A percentile compares a stretch with the other conserved stretches of the same genome.
Conservation (phyloP, 2,329 filamentous ascomycete species). For the Fusarium paranaense region DNA sequence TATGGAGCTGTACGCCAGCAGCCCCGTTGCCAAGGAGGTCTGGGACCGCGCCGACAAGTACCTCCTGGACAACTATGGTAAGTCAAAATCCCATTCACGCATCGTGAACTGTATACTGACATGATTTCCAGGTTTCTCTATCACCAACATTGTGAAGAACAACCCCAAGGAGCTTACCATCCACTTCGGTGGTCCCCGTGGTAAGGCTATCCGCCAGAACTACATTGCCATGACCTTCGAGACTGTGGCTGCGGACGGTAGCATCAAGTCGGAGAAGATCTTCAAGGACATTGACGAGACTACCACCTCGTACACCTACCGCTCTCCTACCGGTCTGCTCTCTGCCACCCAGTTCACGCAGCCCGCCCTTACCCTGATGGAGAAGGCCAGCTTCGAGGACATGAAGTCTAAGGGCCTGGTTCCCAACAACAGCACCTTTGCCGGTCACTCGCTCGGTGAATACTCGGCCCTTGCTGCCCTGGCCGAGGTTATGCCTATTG, state of each 20-base stretch:
- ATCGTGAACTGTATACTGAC: slow-evolving; percentile 17
- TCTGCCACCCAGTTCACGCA: slow-evolving; percentile 99
- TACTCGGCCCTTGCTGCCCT: slow-evolving; percentile 97
- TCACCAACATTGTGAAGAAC: slow-evolving; percentile 99
- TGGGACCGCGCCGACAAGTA: slow-evolving; percentile 99
- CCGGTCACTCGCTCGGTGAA: slow-evolving; percentile 96
- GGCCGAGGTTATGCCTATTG: slow-evolving; percentile 99
- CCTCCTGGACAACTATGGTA: slow-evolving; percentile 98
- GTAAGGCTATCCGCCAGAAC: slow-evolving; percentile 97
- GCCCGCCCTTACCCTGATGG: slow-evolving; percentile 96
- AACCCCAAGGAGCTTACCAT: slow-evolving; percentile 99
- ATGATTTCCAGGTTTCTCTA: slow-evolving; percentile 78
- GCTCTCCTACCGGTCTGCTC: slow-evolving; percentile 91
- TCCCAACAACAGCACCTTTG: slow-evolving; percentile 95
- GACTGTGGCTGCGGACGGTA: slow-evolving; percentile 91
- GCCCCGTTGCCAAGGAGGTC: slow-evolving; percentile 92
- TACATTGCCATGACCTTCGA: slow-evolving; percentile 99
- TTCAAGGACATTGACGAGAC: slow-evolving; percentile 97
- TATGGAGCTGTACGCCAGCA: slow-evolving; percentile 97
- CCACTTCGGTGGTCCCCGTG: slow-evolving; percentile 95
- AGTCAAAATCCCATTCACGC: slow-evolving; percentile 44
- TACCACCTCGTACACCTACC: slow-evolving; percentile 96
- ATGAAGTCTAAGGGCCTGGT: slow-evolving; percentile 98
- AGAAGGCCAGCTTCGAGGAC: slow-evolving; percentile 99
- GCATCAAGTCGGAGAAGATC: slow-evolving; percentile 98